Evolutionary conservation across 768 basidiomycete species (phyloP), one percentile per base, ranked within the genome.

Genomic region (Tricholoma bakamatsutake): DNA sequence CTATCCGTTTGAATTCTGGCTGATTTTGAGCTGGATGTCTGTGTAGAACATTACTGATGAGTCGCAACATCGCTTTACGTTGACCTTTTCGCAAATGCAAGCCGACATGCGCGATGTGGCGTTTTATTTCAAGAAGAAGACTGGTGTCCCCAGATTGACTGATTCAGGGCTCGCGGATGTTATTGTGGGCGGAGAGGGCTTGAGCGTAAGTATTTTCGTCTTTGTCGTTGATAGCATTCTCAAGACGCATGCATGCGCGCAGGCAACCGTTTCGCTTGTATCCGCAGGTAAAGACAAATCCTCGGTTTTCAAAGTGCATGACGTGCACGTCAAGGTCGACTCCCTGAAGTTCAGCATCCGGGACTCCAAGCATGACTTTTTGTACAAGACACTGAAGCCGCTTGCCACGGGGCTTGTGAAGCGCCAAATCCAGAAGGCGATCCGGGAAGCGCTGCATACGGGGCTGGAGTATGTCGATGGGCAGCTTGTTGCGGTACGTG

Each of bases 41-140:
- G 28, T n/a, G 2, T 10, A 47, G 46, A 30, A 7, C 24, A 76
- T 78, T 50, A 63, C 70, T 4, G 91, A 91, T 66, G 76, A 83
- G 59, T 69, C 76, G 28, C 78, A 80, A 61, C 91, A 96, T 68
- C 79, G 82, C 53, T 83, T 97, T 66, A 85, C 79, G 34, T 67
- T 97, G 53, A 84, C 82, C 7, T 76, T 97, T 35, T 77, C 76
- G 28, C 94, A 98, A 69, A 89, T 97, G 62, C 94, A 98, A 67
- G 88, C 89, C 5, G 93, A 97, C 61, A 88, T 98, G 82, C 82
- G 90, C 13, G 94, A 98, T 62, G 90, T 97, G 12, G 87, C 89
- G 8, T 96, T 98, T 69, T 92, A 87, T 67, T 94, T 91, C 77
- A 79, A 78, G 60, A 91, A 85, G 77, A 95, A 94, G 81, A 80